Conservation (phyloP, 768 basidiomycete genomes). For the Phylloporus scabripes region DNA sequence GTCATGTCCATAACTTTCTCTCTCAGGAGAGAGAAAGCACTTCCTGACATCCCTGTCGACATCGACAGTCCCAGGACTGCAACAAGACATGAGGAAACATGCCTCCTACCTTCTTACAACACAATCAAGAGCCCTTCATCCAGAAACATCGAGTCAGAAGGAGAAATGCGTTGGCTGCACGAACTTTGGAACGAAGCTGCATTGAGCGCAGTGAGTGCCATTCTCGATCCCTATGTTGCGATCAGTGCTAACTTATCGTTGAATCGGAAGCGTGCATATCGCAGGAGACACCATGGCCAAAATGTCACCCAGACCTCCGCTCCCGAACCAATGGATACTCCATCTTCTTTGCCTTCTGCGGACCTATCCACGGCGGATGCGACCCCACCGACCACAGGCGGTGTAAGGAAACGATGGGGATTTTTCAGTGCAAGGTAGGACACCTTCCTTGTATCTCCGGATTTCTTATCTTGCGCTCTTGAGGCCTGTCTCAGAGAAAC, state of each 20-base stretch:
- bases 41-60: constrained; percentile 19
- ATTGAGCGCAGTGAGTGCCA: constrained; percentile 16
- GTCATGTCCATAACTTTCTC: constrained; percentile 9
- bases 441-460: not conserved
- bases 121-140: constrained; percentile 5
- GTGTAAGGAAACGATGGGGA: constrained; percentile 12
- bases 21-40: constrained; percentile 13
- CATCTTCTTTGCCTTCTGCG: no score
- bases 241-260: constrained; percentile 1
- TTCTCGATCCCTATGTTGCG: not conserved
- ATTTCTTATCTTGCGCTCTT: not conserved
- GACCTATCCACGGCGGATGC: constrained; percentile 1
- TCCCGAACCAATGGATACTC: no score
- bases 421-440: constrained; percentile 20
- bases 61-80: not conserved
- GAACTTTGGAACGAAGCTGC: constrained; percentile 26
- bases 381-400: not conserved
- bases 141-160: constrained; percentile 16
- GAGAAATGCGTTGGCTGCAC: constrained; percentile 16
- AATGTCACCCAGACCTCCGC: no score
- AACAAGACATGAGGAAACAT: not conserved
- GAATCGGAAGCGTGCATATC: constrained; percentile 21
- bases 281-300: constrained; percentile 12
- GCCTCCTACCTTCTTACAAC: not conserved
- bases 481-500: constrained; percentile 13